These are phyloP conservation scores for Pholiota microspora DNA, from an alignment of 768 basidiomycete genomes.

Conservation along the genomic window DNA sequence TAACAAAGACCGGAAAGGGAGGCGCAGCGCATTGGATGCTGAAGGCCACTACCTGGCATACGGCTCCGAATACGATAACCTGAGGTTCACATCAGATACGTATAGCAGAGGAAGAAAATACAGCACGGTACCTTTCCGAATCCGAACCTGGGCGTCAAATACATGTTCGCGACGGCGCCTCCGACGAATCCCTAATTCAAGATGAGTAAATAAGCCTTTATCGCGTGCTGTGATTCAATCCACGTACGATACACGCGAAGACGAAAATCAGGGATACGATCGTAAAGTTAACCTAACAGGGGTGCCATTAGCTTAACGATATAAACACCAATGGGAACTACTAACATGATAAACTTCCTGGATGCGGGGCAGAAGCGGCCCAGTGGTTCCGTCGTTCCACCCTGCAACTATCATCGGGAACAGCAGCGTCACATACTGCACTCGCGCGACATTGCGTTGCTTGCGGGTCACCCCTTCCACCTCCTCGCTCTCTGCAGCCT, in stretches of 20 bases:
- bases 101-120: neutral
- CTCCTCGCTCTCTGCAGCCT: neutral
- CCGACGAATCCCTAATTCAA: conserved; percentile 36
- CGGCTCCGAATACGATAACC: conserved; percentile 36
- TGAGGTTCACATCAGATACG: neutral
- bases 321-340: neutral
- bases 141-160: conserved; percentile 33
- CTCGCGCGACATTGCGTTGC: conserved; percentile 15
- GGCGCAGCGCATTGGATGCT: conserved; percentile 51
- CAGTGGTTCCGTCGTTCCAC: conserved; percentile 79
- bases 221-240: neutral
- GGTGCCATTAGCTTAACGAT: neutral
- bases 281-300: conserved; percentile 41
- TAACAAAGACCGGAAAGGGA: conserved; percentile 62
- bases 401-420: conserved; percentile 59
- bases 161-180: conserved; percentile 39
- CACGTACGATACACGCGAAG: conserved; percentile 34
- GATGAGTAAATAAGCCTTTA: neutral
- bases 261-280: conserved; percentile 62
- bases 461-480: neutral
- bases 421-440: conserved; percentile 56
- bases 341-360: conserved; percentile 53
- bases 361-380: conserved; percentile 72
- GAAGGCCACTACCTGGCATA: conserved; percentile 53
- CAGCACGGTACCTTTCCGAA: conserved; percentile 38